Evolutionary conservation across 345 rosid species (phyloP).

Genomic region (Ceriops decandra): DNA sequence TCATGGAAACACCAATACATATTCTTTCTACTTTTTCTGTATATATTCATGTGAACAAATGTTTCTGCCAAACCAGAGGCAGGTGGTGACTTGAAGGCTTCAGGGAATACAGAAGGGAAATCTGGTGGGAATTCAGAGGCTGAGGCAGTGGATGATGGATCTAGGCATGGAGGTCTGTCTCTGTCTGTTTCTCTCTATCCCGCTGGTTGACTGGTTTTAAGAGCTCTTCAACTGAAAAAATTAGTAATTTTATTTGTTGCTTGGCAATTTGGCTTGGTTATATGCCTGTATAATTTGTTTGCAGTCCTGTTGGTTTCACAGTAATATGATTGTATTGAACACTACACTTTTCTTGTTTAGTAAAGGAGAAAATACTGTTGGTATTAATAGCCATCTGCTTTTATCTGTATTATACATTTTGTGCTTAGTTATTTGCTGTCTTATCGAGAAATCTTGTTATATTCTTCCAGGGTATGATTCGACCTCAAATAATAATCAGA

Average conservation of each 20-base stretch:
- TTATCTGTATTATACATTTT: too few species aligned
- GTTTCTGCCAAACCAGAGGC: constrained; percentile 32
- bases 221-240: not conserved
- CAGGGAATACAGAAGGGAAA: constrained; percentile 34
- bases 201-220: not conserved
- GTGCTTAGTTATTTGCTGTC: not conserved
- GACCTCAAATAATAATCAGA: constrained; percentile 31
- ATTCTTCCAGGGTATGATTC: constrained; percentile 44
- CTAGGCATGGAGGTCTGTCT: constrained; percentile 37
- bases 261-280: not conserved
- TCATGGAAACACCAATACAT: too few species aligned
- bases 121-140: constrained; percentile 23
- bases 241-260: not conserved
- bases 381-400: too few species aligned
- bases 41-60: constrained; percentile 34
- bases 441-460: constrained; percentile 12
- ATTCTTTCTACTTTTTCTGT: not conserved
- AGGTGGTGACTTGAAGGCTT: constrained; percentile 31
- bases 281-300: too few species aligned
- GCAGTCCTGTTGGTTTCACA: too few species aligned
- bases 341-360: too few species aligned
- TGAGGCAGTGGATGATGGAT: constrained; percentile 35
- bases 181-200: not conserved
- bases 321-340: too few species aligned
- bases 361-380: too few species aligned